Percentiles rank a stretch among this genome's conserved stretches.
phyloP scores from a whole-genome alignment of 164 flowering plant genomes.

The Tinospora cordifolia region DNA sequence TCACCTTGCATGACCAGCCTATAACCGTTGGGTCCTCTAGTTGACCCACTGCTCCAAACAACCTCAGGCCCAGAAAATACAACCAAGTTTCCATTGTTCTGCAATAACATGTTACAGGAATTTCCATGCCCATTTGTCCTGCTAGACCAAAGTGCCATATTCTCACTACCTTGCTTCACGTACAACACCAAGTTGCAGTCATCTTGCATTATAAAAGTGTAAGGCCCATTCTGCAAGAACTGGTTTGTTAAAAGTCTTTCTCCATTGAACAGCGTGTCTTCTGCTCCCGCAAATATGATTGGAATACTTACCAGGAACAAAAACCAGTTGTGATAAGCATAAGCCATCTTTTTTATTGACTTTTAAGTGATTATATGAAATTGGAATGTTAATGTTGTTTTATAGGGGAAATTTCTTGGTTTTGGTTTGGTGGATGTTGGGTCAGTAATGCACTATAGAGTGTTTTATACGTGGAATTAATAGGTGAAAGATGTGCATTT shows the following conservation, averaged over 20 bases:
- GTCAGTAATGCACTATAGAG: not conserved
- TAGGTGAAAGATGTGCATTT: not conserved
- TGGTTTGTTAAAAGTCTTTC: conserved; percentile 24
- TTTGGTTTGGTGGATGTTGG: not conserved
- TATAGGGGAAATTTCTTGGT: not conserved
- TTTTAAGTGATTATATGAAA: too few species aligned
- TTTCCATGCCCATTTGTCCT: conserved; percentile 18
- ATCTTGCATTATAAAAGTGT: conserved; percentile 27
- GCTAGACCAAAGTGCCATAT: conserved; percentile 21
- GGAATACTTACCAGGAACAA: conserved; percentile 1
- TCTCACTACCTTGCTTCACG: conserved; percentile 8
- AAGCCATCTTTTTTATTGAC: not conserved
- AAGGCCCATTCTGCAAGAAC: conserved; percentile 28
- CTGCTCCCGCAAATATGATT: conserved; percentile 18
- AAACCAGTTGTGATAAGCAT: not conserved
- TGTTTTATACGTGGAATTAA: not conserved
- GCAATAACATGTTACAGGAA: conserved; percentile 18
- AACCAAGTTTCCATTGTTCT: conserved; percentile 32
- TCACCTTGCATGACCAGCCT: conserved; percentile 24
- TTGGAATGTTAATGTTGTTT: not conserved
- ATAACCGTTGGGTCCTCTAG: conserved; percentile 21
- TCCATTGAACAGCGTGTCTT: conserved; percentile 25
- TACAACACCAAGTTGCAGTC: conserved; percentile 32
- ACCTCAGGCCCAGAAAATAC: conserved; percentile 22
- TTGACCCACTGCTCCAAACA: conserved; percentile 23